These are phyloP conservation scores for Penicillium janthinellum DNA, from an alignment of 2,329 filamentous ascomycete species.

Conservation along the genomic window DNA sequence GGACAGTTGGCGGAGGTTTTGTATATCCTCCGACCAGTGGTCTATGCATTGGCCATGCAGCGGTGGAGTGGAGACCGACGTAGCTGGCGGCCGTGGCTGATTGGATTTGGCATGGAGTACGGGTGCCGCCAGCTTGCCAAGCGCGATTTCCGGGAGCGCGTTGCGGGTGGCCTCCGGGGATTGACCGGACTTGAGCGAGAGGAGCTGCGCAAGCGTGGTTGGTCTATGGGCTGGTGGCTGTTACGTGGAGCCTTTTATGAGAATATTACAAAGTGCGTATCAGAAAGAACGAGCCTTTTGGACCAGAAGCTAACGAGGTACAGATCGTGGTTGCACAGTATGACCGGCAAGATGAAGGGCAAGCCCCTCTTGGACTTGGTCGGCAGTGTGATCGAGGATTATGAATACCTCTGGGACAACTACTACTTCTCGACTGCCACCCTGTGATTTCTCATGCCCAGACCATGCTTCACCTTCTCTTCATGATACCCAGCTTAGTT, in stretches of 20 bases:
- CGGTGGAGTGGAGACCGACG: conserved; percentile 70
- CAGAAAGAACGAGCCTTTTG: neutral
- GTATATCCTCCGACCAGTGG: conserved; percentile 84
- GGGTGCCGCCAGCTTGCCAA: conserved; percentile 82
- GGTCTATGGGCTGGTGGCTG: conserved; percentile 91
- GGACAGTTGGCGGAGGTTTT: conserved; percentile 87
- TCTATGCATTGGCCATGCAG: conserved; percentile 83
- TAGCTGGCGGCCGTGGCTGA: conserved; percentile 88
- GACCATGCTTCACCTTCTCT: conserved; percentile 10
- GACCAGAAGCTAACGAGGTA: conserved; percentile 27
- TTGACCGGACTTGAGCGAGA: conserved; percentile 85
- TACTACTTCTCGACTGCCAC: conserved; percentile 83
- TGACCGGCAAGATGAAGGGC: conserved; percentile 70
- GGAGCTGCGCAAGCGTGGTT: conserved; percentile 83
- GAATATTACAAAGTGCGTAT: conserved; percentile 70
- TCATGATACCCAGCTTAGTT: conserved; percentile 26
- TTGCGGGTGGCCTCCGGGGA: conserved; percentile 72
- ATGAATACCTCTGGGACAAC: conserved; percentile 96
- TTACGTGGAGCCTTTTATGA: conserved; percentile 98
- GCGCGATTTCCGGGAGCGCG: conserved; percentile 62
- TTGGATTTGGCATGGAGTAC: conserved; percentile 83
- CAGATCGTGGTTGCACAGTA: conserved; percentile 64
- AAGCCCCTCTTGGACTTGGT: conserved; percentile 79
- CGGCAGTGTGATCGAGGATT: conserved; percentile 87
- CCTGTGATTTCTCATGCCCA: conserved; percentile 30